phyloP scores from a whole-genome alignment of 148 eudicot genomes.

The Camellia lanceoleosa region DNA sequence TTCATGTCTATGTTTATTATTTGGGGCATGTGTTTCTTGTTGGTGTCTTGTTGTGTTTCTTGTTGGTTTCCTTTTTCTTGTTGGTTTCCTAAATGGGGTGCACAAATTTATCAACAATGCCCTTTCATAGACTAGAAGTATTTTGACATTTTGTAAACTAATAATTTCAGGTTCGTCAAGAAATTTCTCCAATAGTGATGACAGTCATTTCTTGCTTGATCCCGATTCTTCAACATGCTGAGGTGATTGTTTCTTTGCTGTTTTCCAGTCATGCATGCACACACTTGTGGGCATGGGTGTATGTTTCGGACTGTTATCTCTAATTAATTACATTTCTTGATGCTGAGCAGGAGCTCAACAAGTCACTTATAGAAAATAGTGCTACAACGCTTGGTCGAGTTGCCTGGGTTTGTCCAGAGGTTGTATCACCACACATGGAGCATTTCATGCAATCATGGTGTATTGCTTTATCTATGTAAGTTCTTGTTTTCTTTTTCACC shows the following conservation, averaged over 20 bases:
- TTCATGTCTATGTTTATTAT: neutral
- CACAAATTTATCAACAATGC: neutral
- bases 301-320: slow-evolving; percentile 5
- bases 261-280: neutral
- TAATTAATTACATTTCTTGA: slow-evolving; percentile 10
- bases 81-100: neutral
- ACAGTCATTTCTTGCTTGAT: slow-evolving; percentile 75
- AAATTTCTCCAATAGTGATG: slow-evolving; percentile 77
- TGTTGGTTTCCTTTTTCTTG: too few relatives aligned
- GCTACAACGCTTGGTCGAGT: slow-evolving; percentile 95
- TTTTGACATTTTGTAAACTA: slow-evolving; percentile 8
- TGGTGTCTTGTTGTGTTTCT: too few relatives aligned
- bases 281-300: neutral
- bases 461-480: slow-evolving; percentile 79
- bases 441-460: slow-evolving; percentile 98
- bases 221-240: slow-evolving; percentile 84
- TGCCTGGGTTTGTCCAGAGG: slow-evolving; percentile 97
- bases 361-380: slow-evolving; percentile 88
- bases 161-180: slow-evolving; percentile 71
- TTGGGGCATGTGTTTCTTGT: neutral
- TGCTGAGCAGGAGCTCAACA: slow-evolving; percentile 72
- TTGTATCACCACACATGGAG: slow-evolving; percentile 93
- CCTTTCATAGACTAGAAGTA: neutral
- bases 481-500: slow-evolving; percentile 10
- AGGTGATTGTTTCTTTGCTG: slow-evolving; percentile 44